A percentile compares a stretch with the other conserved stretches of the same genome.
These are phyloP conservation scores for Nelumbo lutea DNA, from an alignment of 164 flowering plant genomes.

Conservation along the genomic window DNA sequence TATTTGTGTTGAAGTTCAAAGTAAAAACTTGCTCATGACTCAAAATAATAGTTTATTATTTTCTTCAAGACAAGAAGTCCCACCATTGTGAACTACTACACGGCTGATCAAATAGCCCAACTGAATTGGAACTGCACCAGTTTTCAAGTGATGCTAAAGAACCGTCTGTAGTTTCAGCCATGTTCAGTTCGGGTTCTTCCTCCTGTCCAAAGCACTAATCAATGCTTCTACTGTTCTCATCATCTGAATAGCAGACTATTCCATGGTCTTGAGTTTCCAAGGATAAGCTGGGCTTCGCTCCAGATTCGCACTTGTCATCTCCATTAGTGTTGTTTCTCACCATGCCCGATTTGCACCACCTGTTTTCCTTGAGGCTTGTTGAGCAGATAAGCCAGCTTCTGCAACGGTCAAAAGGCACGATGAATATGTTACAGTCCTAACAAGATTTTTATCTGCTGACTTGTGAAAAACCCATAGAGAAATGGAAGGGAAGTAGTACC, in stretches of 20 bases:
- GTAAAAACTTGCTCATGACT: no score
- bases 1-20: no score
- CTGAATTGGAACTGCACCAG: constrained; percentile 32
- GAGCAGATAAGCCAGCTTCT: constrained; percentile 33
- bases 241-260: constrained; percentile 12
- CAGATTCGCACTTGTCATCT: constrained; percentile 8
- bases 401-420: constrained; percentile 29
- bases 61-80: constrained; percentile 29
- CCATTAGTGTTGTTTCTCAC: constrained; percentile 17
- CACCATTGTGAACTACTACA: constrained; percentile 46
- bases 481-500: constrained; percentile 25
- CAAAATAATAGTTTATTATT: background rate
- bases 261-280: constrained; percentile 18
- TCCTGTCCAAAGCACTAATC: constrained; percentile 14
- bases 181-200: constrained; percentile 14
- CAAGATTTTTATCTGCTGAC: background rate
- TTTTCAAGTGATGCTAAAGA: constrained; percentile 28
- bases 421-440: background rate
- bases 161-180: constrained; percentile 16
- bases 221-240: constrained; percentile 16
- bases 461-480: no score
- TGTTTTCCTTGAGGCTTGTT: constrained; percentile 18
- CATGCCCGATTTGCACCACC: constrained; percentile 5
- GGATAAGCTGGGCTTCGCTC: constrained; percentile 15
- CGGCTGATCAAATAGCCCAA: constrained; percentile 31